Percentiles rank a stretch among this genome's conserved stretches.
These are phyloP conservation scores for Neurospora crassa DNA, from an alignment of 2,329 filamentous ascomycete genomes.

Conservation along the genomic window DNA sequence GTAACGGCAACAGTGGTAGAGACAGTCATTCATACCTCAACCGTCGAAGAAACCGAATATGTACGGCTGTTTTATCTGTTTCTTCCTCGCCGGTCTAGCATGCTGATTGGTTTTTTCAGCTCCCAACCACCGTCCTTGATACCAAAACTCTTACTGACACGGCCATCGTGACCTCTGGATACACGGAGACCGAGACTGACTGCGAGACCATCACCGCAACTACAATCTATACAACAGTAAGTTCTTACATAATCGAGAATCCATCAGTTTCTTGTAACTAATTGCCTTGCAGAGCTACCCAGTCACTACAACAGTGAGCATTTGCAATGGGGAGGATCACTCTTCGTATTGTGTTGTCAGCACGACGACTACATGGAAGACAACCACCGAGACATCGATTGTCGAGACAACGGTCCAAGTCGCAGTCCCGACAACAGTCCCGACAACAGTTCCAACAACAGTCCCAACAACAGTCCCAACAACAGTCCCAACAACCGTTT, in stretches of 20 bases:
- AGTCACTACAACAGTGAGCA: constrained; percentile 11
- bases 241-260: neutral
- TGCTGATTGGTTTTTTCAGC: constrained; percentile 1
- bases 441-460: constrained; percentile 2
- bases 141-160: neutral
- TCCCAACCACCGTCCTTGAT: constrained; percentile 2
- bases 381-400: constrained; percentile 5
- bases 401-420: neutral
- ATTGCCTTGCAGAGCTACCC: constrained; percentile 12
- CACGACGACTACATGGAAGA: constrained; percentile 14
- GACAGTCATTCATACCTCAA: constrained; percentile 1
- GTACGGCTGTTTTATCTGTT: neutral
- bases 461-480: neutral
- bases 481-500: neutral
- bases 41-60: neutral
- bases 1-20: constrained; percentile 5
- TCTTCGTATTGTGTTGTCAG: constrained; percentile 10
- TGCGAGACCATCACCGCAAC: constrained; percentile 7
- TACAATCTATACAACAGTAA: constrained; percentile 13
- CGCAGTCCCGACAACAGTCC: neutral
- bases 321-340: constrained; percentile 11
- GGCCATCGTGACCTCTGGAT: neutral
- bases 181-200: neutral
- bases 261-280: constrained; percentile 1
- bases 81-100: neutral